Evolutionary conservation across 176 grass and related monocot species (phyloP).

Genomic region (Ampelocalamus luodianensis): DNA sequence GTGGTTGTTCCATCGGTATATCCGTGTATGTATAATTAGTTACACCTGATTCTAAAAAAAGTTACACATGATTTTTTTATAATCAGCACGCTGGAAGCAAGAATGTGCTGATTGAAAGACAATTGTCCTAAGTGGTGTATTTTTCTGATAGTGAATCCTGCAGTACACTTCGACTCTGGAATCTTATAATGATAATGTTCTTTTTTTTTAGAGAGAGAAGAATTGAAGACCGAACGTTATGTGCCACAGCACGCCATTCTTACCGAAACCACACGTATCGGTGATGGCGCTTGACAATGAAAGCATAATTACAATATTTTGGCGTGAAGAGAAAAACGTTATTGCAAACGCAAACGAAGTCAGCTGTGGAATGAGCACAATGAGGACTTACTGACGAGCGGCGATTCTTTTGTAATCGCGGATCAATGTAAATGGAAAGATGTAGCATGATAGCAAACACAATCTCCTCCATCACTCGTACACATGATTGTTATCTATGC

Average conservation of each 20-base stretch:
- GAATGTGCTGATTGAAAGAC: not conserved
- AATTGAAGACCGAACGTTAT: not conserved
- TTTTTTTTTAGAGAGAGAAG: not conserved
- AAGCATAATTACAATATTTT: not conserved
- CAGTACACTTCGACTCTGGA: not conserved
- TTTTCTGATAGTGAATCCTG: not conserved
- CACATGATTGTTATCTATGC: not conserved
- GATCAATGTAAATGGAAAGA: not conserved
- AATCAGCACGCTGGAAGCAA: not conserved
- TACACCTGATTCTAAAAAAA: not conserved
- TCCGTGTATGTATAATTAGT: too few species aligned
- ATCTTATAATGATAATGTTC: not conserved
- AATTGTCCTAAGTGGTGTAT: not conserved
- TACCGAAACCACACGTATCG: not conserved
- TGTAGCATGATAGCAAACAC: not conserved
- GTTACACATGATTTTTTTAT: not conserved
- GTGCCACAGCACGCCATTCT: not conserved
- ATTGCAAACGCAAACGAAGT: not conserved
- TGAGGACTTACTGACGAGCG: not conserved
- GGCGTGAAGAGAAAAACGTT: not conserved
- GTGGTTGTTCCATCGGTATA: too few species aligned
- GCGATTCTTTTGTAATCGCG: not conserved
- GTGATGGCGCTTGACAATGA: not conserved
- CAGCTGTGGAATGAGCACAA: not conserved
- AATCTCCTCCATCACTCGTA: not conserved